Evolutionary conservation across 108 stramenopile species (phyloP).

Genomic region (Skeletonema tropicum): DNA sequence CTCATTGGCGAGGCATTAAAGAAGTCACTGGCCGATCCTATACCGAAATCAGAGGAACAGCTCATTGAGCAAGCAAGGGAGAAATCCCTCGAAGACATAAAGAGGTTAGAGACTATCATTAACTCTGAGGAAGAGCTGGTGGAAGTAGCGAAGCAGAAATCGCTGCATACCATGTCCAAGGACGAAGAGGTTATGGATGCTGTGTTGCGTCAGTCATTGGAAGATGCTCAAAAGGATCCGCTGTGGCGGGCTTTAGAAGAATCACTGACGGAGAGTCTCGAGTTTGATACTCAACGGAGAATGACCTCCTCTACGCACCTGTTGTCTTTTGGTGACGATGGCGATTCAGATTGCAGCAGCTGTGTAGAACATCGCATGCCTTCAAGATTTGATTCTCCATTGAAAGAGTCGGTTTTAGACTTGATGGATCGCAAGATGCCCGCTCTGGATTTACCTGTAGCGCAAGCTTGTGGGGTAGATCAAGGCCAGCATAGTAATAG

Average conservation of each 20-base stretch:
- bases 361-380: neutral
- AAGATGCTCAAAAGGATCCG: neutral
- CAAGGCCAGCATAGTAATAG: too few relatives aligned
- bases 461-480: neutral
- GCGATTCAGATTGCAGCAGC: neutral
- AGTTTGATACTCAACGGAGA: neutral
- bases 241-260: neutral
- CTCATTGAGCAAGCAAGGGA: neutral
- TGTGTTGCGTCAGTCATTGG: constrained; percentile 2
- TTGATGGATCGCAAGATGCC: constrained; percentile 1
- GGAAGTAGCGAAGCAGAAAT: neutral
- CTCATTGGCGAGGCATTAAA: neutral
- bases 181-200: neutral
- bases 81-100: neutral
- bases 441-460: neutral
- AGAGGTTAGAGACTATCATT: neutral
- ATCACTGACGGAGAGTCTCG: neutral
- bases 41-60: neutral
- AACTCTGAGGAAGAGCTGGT: neutral
- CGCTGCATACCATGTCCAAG: neutral
- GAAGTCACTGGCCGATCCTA: neutral
- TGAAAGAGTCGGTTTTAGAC: neutral
- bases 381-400: neutral
- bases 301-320: neutral
- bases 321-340: neutral